A percentile compares a stretch with the other conserved stretches of the same genome.
Evolutionary conservation across 2,329 filamentous ascomycete genomes (phyloP).

Genomic region (Ramularia endophylla): DNA sequence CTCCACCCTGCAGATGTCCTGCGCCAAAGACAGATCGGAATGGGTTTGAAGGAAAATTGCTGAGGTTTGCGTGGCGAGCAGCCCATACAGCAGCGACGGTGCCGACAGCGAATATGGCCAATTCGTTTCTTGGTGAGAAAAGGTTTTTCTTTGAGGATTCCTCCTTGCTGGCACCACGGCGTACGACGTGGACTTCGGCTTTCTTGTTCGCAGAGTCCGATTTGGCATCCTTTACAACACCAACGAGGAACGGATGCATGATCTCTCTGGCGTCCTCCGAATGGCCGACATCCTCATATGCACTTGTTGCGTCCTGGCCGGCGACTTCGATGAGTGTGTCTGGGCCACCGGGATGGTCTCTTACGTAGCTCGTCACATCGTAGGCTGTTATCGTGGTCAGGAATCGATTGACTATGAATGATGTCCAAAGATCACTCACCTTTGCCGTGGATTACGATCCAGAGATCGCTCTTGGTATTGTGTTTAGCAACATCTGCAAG

Average conservation of each 20-base stretch:
- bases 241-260: constrained; percentile 34
- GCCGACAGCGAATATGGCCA: constrained; percentile 7
- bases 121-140: constrained; percentile 5
- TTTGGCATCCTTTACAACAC: constrained; percentile 26
- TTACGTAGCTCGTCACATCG: constrained; percentile 86
- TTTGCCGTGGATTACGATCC: constrained; percentile 91
- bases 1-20: constrained; percentile 1
- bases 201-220: constrained; percentile 2
- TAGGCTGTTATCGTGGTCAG: constrained; percentile 49
- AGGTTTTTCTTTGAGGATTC: constrained; percentile 2
- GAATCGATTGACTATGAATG: neutral
- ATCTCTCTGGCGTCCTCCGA: constrained; percentile 42
- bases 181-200: constrained; percentile 9
- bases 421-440: constrained; percentile 6
- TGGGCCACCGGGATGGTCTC: constrained; percentile 91
- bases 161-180: constrained; percentile 4
- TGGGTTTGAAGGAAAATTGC: neutral
- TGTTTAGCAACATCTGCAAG: constrained; percentile 93
- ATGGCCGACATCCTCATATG: constrained; percentile 75
- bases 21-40: constrained; percentile 1
- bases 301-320: constrained; percentile 86
- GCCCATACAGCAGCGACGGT: constrained; percentile 9
- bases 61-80: constrained; percentile 7
- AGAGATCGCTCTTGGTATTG: constrained; percentile 94
- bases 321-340: constrained; percentile 96